These are phyloP conservation scores for Nicotiana tabacum DNA, from an alignment of 257 asterid species.

Conservation along the genomic window DNA sequence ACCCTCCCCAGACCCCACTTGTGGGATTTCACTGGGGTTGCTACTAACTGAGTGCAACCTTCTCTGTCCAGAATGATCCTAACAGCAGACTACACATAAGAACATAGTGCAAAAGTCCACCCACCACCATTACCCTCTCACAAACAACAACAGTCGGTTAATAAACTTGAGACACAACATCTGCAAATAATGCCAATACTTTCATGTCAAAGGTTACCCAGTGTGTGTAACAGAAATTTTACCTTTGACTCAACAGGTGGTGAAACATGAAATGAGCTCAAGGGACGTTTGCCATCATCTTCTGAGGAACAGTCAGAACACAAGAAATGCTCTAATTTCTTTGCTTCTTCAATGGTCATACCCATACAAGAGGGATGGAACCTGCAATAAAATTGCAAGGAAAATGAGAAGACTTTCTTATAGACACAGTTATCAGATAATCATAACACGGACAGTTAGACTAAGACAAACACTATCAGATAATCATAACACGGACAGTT, in stretches of 20 bases:
- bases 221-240: not conserved
- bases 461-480: not conserved
- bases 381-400: constrained; percentile 31
- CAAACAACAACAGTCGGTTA: not conserved
- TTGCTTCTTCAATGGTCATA: constrained; percentile 76
- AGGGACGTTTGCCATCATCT: constrained; percentile 62
- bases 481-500: not conserved
- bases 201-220: not conserved
- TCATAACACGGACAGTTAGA: not conserved
- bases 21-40: too few relatives aligned
- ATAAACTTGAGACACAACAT: not conserved
- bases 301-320: constrained; percentile 80
- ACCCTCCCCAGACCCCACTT: too few relatives aligned
- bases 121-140: not conserved
- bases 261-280: constrained; percentile 61
- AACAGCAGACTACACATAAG: not conserved
- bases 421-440: not conserved
- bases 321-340: constrained; percentile 71
- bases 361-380: constrained; percentile 92
- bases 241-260: constrained; percentile 54
- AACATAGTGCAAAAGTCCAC: not conserved
- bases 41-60: not conserved
- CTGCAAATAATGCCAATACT: not conserved
- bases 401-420: not conserved
- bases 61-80: not conserved